Base-by-base conservation (phyloP, 345 rosid species). In the Lumnitzera littorea region DNA sequence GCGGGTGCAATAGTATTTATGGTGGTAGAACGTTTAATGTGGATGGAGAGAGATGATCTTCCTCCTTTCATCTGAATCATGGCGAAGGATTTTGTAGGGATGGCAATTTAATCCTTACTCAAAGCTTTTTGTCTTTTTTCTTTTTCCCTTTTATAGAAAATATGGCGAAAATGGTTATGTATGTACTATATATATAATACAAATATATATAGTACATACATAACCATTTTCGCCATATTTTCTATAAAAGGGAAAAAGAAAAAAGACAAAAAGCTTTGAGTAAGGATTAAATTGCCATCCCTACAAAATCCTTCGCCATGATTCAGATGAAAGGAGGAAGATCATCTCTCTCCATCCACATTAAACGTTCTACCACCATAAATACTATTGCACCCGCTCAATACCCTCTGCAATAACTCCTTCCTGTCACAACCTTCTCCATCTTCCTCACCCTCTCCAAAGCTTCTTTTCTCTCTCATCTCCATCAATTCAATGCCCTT, bases 1-100 rank as follows among this genome's bases (percentile, higher is more conserved):
- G 89, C 71, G 72, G 89, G 78, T 86, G 89, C 72, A 62, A 75
- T 51, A 24, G 85, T 88, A 91, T 89, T 91, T 78, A 89, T 89
- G 87, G 78, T 46, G 62, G 48, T 81, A 80, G 10, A 9, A 5
- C 3, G 43, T 36, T 62, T 62, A 57, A 56, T 76, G 47, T 48
- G 4, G 3, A 24, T 57, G 60, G 70, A 66, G 70, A 66, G 60
- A 55, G 43, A 36, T 36, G 43, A 36, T 36, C 43, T 36, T 36
- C 43, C 43, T 1, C 7, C 15, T 27, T 55, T 8, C 46, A 6
- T 55, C 27, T 55, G 58, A 36, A 36, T 36, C 43, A 36, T 4
- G 43, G 43, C 10, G 0, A 36, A 4, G 43, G 10, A 36, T 36
- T 36, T 5, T 36, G 43, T 36, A 6, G 43, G 43, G 43, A 36